Base-by-base conservation (phyloP, 2,329 filamentous ascomycete species). In the Corinectria fuckeliana region DNA sequence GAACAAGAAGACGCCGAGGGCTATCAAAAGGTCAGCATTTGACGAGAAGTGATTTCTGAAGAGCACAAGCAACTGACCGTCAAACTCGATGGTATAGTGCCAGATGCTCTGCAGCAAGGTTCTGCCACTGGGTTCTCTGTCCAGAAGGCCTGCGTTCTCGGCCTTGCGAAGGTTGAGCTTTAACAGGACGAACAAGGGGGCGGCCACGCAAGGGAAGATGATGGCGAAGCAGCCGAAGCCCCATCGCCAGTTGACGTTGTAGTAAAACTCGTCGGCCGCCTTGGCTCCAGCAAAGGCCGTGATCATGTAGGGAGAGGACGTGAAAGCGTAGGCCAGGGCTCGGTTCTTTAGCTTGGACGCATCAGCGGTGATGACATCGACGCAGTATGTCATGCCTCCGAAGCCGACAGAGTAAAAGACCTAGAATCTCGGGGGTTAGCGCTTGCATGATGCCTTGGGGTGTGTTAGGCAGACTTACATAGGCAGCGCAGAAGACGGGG, bases 341-440 rank as follows among this genome's bases (percentile, higher is more conserved):
- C 77, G 73, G 51, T 77, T 79, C 60, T 70, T 71, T n/a, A 79
- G 67, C 20, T 67, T 66, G 10, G 74, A 87, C 4, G 85, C 86
- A 71, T 91, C 89, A 48, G 88, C 86, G 52, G 88, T 85, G 70
- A 91, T 85, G 36, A 91, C 84, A 61, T 85, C 82, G 26, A 89
- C 78, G 21, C 82, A 80, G 68, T 88, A 90, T 55, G 81, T 82
- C 44, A 90, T 76, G n/a, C 86, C 88, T 2, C 82, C 83, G 55
- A 81, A 78, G 11, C 88, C 88, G 49, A 88, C 81, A 36, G 81
- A 82, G 69, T 89, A 89, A 63, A 90, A 86, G 2, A 90, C 85
- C 72, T 76, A 26, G 5, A 8, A 4, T 16, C 1, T 5, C 6
- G 16, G 2, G 5, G 3, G 4, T 69, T 47, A 69, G 56, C 16